phyloP scores from a whole-genome alignment of 2,329 filamentous ascomycete genomes.

The Calonectria pseudoreteaudii region DNA sequence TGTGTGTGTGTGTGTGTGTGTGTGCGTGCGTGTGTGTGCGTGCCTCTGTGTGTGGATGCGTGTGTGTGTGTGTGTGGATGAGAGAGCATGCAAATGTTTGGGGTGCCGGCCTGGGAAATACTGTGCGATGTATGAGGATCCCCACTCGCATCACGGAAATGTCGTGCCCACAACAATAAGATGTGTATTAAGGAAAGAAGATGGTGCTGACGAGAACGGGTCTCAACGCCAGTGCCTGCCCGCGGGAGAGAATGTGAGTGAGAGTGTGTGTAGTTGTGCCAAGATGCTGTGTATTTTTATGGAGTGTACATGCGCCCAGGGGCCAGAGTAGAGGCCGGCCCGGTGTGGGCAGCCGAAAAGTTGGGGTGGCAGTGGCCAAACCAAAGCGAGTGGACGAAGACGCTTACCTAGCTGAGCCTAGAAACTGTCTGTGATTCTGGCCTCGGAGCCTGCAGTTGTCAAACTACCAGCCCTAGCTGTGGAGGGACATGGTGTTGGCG shows the following conservation, averaged over 20 bases:
- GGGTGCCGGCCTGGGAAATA: background rate
- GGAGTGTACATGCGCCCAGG: slow-evolving; percentile 11
- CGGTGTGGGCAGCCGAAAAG: slow-evolving; percentile 11
- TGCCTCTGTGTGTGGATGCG: background rate
- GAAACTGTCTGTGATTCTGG: background rate
- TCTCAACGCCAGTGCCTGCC: background rate
- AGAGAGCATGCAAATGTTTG: background rate
- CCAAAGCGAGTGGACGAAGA: background rate
- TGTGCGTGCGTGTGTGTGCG: background rate
- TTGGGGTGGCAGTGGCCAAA: slow-evolving; percentile 13
- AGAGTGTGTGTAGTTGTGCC: background rate
- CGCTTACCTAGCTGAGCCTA: background rate
- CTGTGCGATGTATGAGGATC: slow-evolving; percentile 2
- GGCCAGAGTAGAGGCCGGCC: slow-evolving; percentile 10
- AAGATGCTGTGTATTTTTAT: background rate
- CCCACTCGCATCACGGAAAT: background rate
- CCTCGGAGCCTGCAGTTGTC: background rate
- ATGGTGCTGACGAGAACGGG: background rate
- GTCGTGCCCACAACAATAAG: background rate
- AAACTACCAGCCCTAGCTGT: slow-evolving; percentile 2
- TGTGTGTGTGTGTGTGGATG: background rate
- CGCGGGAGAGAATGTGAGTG: background rate
- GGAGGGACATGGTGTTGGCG: background rate
- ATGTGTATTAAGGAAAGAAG: background rate
- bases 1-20: background rate